A percentile compares a stretch with the other conserved stretches of the same genome.
phyloP scores from a whole-genome alignment of 331 rosid genomes.

The Cydonia oblonga region DNA sequence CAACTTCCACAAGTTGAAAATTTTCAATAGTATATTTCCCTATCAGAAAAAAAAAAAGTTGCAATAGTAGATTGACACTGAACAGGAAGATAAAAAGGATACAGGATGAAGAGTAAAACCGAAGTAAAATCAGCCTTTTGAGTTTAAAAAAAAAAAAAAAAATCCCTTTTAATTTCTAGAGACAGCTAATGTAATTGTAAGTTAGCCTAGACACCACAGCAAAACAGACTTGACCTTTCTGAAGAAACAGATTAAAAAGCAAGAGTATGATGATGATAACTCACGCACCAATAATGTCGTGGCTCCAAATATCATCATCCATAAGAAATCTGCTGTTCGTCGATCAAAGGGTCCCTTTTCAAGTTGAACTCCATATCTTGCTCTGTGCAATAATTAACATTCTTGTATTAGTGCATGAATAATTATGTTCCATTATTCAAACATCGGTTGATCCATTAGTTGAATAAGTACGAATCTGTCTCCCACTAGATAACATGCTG shows the following conservation, averaged over 20 bases:
- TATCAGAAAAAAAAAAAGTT: neutral
- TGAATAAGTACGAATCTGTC: neutral
- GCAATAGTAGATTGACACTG: neutral
- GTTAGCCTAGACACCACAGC: neutral
- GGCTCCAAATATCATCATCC: slow-evolving; percentile 95
- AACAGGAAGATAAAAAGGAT: neutral
- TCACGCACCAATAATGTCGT: slow-evolving; percentile 53
- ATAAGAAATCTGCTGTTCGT: slow-evolving; percentile 85
- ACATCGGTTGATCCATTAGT: neutral
- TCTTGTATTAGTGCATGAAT: slow-evolving; percentile 3
- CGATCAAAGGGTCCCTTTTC: slow-evolving; percentile 83
- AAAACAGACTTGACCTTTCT: neutral
- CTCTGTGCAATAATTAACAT: slow-evolving; percentile 35
- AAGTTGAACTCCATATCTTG: slow-evolving; percentile 94
- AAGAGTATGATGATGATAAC: slow-evolving; percentile 1
- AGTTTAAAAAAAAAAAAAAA: too few relatives aligned
- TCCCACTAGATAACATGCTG: neutral
- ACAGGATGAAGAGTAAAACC: neutral
- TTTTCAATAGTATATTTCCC: neutral
- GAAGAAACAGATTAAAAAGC: slow-evolving; percentile 1
- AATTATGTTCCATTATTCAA: neutral
- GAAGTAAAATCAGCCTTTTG: neutral
- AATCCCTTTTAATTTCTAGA: too few relatives aligned
- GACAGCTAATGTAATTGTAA: neutral
- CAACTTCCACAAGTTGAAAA: neutral